These are phyloP conservation scores for Syncephalastrum monosporum DNA, from an alignment of 371 early-diverging fungal genomes.

Conservation along the genomic window DNA sequence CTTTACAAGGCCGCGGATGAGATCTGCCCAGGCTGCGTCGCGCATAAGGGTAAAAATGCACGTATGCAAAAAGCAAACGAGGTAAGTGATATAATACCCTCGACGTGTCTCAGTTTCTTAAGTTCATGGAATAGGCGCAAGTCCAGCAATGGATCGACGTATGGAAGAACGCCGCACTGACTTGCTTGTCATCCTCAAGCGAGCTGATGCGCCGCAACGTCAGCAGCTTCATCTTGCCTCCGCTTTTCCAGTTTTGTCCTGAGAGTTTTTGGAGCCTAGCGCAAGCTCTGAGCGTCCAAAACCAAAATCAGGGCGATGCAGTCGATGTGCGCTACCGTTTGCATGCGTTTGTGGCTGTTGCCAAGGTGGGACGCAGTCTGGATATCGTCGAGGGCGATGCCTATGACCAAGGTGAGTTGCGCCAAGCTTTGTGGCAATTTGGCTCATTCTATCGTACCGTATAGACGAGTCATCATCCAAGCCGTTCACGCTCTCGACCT, in stretches of 20 bases:
- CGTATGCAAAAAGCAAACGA: conserved; percentile 20
- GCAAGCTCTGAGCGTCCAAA: too few species aligned
- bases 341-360: conserved; percentile 45
- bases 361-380: conserved; percentile 54
- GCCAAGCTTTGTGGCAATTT: background rate
- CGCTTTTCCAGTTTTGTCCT: conserved; percentile 34
- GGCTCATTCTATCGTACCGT: background rate
- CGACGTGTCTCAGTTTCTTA: background rate
- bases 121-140: conserved; percentile 1
- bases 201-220: conserved; percentile 40
- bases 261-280: conserved; percentile 41
- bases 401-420: conserved; percentile 25
- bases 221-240: conserved; percentile 34
- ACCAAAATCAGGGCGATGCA: too few species aligned
- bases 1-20: conserved; percentile 39
- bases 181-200: conserved; percentile 35
- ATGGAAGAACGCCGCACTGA: conserved; percentile 36
- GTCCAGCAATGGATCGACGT: conserved; percentile 35
- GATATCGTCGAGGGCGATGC: conserved; percentile 56
- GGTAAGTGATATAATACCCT: background rate
- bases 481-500: conserved; percentile 26
- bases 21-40: conserved; percentile 28
- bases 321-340: conserved; percentile 11
- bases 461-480: conserved; percentile 13
- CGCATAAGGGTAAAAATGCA: conserved; percentile 37